Conservation (phyloP, 306 rosid genomes). For the Gastrolobium bilobum region DNA sequence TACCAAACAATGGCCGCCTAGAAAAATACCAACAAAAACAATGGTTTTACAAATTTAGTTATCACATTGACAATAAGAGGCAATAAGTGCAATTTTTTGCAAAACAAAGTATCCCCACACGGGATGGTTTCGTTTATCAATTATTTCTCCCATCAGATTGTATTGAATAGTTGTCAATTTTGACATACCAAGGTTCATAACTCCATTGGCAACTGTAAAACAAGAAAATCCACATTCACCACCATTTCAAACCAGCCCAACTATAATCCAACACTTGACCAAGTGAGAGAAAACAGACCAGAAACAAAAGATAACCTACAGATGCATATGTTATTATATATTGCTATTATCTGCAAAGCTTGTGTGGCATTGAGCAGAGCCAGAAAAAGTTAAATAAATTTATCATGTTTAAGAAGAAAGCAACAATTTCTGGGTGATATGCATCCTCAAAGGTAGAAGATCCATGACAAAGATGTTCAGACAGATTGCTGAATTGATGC, state of each 20-base stretch:
- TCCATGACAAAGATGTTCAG: conserved; percentile 49
- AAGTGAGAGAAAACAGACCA: conserved; percentile 37
- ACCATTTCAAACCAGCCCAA: conserved; percentile 7
- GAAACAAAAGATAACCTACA: conserved; percentile 37
- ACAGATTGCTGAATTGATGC: conserved; percentile 57
- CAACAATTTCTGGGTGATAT: conserved; percentile 51
- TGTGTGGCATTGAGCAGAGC: conserved; percentile 53
- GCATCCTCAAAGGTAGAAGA: conserved; percentile 56
- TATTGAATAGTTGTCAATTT: neutral
- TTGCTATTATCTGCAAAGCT: conserved; percentile 61
- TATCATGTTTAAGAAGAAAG: conserved; percentile 52
- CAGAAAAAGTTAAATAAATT: conserved; percentile 49
- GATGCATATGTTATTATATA: conserved; percentile 47
- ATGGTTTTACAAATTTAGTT: neutral
- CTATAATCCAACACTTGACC: conserved; percentile 24
- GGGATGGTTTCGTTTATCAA: neutral
- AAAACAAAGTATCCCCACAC: neutral
- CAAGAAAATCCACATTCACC: conserved; percentile 42
- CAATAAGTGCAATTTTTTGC: neutral
- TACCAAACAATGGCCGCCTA: too few relatives aligned
- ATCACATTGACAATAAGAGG: neutral
- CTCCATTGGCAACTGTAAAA: conserved; percentile 12
- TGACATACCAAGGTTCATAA: neutral
- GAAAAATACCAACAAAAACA: too few relatives aligned
- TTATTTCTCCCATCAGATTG: neutral